Conservation (phyloP, 1,139 yeast genomes). For the Diutina neorugosa region DNA sequence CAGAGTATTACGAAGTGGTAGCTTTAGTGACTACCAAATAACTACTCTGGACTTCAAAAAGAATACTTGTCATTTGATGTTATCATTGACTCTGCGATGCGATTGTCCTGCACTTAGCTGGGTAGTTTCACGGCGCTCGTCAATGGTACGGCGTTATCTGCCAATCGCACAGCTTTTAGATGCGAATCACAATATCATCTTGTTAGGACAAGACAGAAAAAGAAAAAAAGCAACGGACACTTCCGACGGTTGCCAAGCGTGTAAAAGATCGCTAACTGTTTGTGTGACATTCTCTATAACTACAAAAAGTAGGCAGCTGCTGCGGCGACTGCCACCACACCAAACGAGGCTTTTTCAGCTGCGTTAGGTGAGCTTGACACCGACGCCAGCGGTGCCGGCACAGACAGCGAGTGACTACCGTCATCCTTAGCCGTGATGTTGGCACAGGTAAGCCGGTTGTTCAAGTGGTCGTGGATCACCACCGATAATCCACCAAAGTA, state of each 20-base stretch:
- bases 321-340: slow-evolving; percentile 8
- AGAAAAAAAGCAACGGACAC: not conserved
- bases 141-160: not conserved
- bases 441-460: slow-evolving; percentile 28
- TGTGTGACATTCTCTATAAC: not conserved
- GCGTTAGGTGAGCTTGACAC: slow-evolving; percentile 6
- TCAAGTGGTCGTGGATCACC: slow-evolving; percentile 23
- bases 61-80: too few relatives aligned
- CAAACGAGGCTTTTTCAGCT: slow-evolving; percentile 4
- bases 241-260: not conserved
- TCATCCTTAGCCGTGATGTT: slow-evolving; percentile 17
- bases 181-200: not conserved
- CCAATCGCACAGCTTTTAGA: not conserved
- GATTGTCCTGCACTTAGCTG: not conserved
- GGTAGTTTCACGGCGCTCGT: not conserved
- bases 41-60: too few relatives aligned
- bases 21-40: too few relatives aligned
- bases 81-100: not conserved
- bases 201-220: not conserved
- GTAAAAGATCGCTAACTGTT: not conserved
- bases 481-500: slow-evolving; percentile 26
- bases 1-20: too few relatives aligned
- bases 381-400: not conserved
- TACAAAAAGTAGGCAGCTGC: slow-evolving; percentile 12
- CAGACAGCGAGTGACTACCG: not conserved